Conservation (phyloP, 306 rosid species). For the Erythrophleum fordii region DNA sequence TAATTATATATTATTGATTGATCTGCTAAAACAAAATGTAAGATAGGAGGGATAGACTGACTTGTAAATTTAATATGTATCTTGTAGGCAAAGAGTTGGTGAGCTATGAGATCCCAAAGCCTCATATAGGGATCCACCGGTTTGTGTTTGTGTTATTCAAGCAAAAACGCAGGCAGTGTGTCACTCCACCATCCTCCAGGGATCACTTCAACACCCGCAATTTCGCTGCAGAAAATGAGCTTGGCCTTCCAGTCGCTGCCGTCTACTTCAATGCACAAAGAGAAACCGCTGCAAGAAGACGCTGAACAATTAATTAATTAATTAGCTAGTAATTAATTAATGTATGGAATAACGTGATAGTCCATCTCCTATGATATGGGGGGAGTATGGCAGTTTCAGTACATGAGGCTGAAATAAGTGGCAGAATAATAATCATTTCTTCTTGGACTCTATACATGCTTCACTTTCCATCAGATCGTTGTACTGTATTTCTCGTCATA, state of each 20-base stretch:
- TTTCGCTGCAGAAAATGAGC: conserved; percentile 74
- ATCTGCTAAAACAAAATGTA: neutral
- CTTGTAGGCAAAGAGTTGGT: conserved; percentile 71
- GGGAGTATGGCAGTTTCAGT: neutral
- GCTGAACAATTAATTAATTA: conserved; percentile 26
- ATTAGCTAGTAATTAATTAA: neutral
- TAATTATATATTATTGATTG: neutral
- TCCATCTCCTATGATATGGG: neutral
- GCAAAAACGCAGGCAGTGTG: conserved; percentile 71
- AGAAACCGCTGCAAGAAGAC: conserved; percentile 88
- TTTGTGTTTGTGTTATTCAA: conserved; percentile 90
- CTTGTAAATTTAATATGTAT: neutral
- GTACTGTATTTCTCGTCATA: conserved; percentile 2
- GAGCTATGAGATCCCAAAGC: conserved; percentile 91
- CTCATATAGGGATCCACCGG: conserved; percentile 95
- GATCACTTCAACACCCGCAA: conserved; percentile 79
- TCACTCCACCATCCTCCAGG: conserved; percentile 63
- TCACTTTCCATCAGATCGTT: conserved; percentile 13
- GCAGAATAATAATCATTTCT: conserved; percentile 36
- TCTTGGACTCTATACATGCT: conserved; percentile 26
- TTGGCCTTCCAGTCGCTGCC: conserved; percentile 91
- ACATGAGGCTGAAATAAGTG: conserved; percentile 37
- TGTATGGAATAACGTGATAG: conserved; percentile 24
- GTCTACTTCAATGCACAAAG: conserved; percentile 94
- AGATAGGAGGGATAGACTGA: conserved; percentile 4